Base-by-base conservation (phyloP, 345 rosid genomes). In the Euclidium syriacum region DNA sequence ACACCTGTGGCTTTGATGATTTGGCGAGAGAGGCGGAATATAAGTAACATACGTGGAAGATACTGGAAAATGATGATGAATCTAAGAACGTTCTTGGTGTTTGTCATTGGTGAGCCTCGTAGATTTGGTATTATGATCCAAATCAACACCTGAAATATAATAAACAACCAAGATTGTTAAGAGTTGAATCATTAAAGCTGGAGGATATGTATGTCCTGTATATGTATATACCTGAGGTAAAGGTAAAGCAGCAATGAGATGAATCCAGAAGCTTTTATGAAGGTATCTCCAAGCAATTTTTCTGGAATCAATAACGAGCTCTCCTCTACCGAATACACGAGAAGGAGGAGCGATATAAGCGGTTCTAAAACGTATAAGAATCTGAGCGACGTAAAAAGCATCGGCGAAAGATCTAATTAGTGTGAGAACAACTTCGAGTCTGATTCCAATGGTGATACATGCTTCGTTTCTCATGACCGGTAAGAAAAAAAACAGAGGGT, bases 291-390 rank as follows among this genome's bases (percentile, higher is more conserved):
- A 65, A 39, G 91, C 83, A 63, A 87, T 87, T 73, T 82, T 78
- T 5, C 60, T 66, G 42, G 86, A 55, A 73, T 85, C 91, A 2
- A 85, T 82, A 34, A 90, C 91, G 26, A 90, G 90, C 71, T 90
- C 97, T 12, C 89, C 97, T 81, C 95, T 87, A 48, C 97, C 91
- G 35, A 90, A 82, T 20, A 87, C 95, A 35, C 94, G 87, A 60
- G 97, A 90, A 69, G 94, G 82, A 29, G 97, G 95, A 0, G 95
- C 97, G 0, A 90, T 68, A 27, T 85, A 90, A 62, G 97, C 92
- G 0, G 95, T 87, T 38, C 81, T 78, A 73, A 83, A 90, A 39
- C 86, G 78, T 60, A 85, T 65, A 50, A 78, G 79, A 56, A 87
- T 87, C 73, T 87, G 90, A 67, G 83, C 67, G 10, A 81, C 19